Base-by-base conservation (phyloP, 1,284 basidiomycete species). In the Moniliella sp. region DNA sequence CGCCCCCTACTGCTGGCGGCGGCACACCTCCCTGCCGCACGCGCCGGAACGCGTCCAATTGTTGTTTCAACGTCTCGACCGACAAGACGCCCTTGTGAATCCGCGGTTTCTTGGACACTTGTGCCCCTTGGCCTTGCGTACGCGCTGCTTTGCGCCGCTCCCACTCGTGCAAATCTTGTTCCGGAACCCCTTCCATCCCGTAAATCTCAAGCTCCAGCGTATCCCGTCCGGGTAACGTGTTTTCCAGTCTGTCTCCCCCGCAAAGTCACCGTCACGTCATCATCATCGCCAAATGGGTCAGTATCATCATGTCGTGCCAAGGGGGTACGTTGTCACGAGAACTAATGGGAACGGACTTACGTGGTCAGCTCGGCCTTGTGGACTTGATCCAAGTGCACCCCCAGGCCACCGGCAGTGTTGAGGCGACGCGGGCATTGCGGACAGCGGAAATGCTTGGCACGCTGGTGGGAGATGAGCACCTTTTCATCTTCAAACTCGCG, bases 191-290 rank as follows among this genome's bases (percentile, higher is more conserved):
- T 58, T 88, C 86, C 91, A 99, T 97, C 15, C 91, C 88, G 54
- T 94, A 97, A 37, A 99, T 97, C 63, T 99, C 91, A 32, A 97
- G 78, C 60, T 94, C 88, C 55, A 94, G 94, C 1, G 86, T 83
- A 63, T 93, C 88, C 25, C 91, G 74, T 5, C 84, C 88, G 2
- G 86, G 84, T 0, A 97, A 66, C 0, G 88, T 86, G 61, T 94
- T 97, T 37, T 93, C 86, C 18, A 97, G 80, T 16, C 83, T 81
- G 30, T 16, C 32, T 18, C 12, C 25, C 18, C 18, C 17, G 15
- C 25, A 42, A 37, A 36, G 33, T 36, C 35, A n/a, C n/a, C n/a
- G n/a, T n/a, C n/a, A n/a, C 31, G 44, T 17, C 23, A 15, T 32
- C 5, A 29, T 14, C 14, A 27, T 16, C 27, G 15, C 9, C 18